Percentiles rank a stretch among this genome's conserved stretches.
These are phyloP conservation scores for Pseudogymnoascus pannorum DNA, from an alignment of 2,329 filamentous ascomycete species.

Conservation along the genomic window DNA sequence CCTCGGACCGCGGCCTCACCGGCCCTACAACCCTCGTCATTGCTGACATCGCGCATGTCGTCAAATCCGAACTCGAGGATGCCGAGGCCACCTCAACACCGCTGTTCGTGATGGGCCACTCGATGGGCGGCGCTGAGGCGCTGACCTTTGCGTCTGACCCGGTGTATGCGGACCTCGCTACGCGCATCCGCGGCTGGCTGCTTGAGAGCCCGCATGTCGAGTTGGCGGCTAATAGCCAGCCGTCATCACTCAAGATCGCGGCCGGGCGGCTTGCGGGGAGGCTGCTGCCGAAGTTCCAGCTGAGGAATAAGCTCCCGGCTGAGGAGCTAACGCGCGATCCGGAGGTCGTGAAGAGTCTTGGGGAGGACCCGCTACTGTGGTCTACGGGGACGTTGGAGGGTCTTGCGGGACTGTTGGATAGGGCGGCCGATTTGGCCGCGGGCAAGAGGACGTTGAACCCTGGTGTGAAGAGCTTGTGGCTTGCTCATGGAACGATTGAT, in stretches of 20 bases:
- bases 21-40: conserved; percentile 68
- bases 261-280: conserved; percentile 60
- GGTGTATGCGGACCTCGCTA: conserved; percentile 46
- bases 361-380: conserved; percentile 65
- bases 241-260: conserved; percentile 54
- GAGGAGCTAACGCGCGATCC: conserved; percentile 61
- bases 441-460: conserved; percentile 47
- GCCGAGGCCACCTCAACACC: conserved; percentile 42
- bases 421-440: conserved; percentile 52
- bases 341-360: conserved; percentile 51
- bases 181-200: conserved; percentile 63
- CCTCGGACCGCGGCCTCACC: conserved; percentile 60
- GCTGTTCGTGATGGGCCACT: conserved; percentile 81
- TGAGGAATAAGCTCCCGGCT: conserved; percentile 57
- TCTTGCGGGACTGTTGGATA: conserved; percentile 68
- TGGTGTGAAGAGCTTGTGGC: conserved; percentile 56
- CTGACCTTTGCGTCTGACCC: conserved; percentile 51
- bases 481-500: conserved; percentile 73
- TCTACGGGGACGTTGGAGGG: conserved; percentile 82
- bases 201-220: conserved; percentile 73
- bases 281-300: conserved; percentile 59
- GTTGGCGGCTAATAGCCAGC: conserved; percentile 58
- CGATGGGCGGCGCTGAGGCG: conserved; percentile 79
- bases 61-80: conserved; percentile 47
- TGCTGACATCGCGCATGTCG: conserved; percentile 70